Evolutionary conservation across 2,329 filamentous ascomycete species (phyloP), one percentile per base, ranked within the genome.

Genomic region (Scedosporium boydii): DNA sequence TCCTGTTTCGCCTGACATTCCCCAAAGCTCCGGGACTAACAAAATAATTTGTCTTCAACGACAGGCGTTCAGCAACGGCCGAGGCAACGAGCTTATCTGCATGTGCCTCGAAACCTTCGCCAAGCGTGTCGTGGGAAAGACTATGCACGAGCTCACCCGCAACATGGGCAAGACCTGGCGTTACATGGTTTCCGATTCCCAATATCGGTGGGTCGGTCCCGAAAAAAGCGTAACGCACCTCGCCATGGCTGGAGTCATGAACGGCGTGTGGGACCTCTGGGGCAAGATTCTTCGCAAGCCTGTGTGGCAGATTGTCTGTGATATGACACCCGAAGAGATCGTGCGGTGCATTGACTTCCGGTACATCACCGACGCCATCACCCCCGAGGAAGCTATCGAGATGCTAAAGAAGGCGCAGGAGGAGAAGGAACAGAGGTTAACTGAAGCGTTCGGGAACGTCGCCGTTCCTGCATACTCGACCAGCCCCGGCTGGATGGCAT

Each of bases 211-310:
- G 87, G 87, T 89, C 65, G 87, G 87, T 0, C 87, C 87, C 1
- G 87, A 89, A 69, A 89, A 89, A 70, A 86, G 86, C 61, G 87
- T 89, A 12, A 88, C 87, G 48, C 87, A 89, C 70, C 83, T 89
- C 18, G 87, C 86, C 3, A 79, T 89, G 3, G 85, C 85, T 18
- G 84, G 85, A 9, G 82, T 88, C 18, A 84, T 87, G 41, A 89
- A 89, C 67, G 86, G 86, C 2, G 80, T 89, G 65, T 89, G 87
- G 87, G 87, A 89, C 72, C 78, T 89, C 2, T 89, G 86, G 86
- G 85, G 84, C 7, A 88, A 88, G 73, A 80, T 78, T 2, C 77
- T 87, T 34, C 76, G 78, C 61, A 88, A 89, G 75, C 87, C 87
- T 2, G 85, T 89, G 2, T 89, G 87, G 87, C 77, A 83, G 61